These are phyloP conservation scores for Fraxinus cuspidata DNA, from an alignment of 257 asterid genomes.

Conservation along the genomic window DNA sequence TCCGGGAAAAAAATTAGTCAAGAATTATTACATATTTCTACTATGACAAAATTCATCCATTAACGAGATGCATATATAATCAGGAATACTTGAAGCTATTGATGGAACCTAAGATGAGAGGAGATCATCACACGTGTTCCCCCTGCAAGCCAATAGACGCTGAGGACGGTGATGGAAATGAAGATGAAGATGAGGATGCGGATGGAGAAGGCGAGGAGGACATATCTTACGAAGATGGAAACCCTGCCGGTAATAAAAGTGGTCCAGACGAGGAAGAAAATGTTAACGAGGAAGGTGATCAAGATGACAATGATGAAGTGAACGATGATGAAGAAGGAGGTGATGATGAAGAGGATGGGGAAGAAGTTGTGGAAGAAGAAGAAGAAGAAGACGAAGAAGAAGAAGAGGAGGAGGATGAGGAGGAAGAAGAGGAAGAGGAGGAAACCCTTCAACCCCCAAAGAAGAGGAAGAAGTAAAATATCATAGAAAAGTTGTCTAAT, in stretches of 20 bases:
- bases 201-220: conserved; percentile 28
- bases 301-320: conserved; percentile 13
- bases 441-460: conserved; percentile 55
- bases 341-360: neutral
- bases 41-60: neutral
- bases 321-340: conserved; percentile 32
- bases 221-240: conserved; percentile 3
- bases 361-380: neutral
- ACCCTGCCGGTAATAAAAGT: neutral
- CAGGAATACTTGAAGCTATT: conserved; percentile 51
- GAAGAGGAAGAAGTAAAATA: conserved; percentile 55
- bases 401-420: conserved; percentile 27
- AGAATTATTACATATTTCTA: no score
- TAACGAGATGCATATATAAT: neutral
- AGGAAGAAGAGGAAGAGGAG: conserved; percentile 30
- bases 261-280: conserved; percentile 21
- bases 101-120: conserved; percentile 28
- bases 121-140: conserved; percentile 27
- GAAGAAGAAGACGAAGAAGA: neutral
- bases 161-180: conserved; percentile 40
- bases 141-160: conserved; percentile 32
- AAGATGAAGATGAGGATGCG: conserved; percentile 29
- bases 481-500: neutral
- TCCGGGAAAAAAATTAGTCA: no score
- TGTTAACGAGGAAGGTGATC: conserved; percentile 35